Conservation (phyloP, 2,329 filamentous ascomycete species). For the Diaporthe batatas region DNA sequence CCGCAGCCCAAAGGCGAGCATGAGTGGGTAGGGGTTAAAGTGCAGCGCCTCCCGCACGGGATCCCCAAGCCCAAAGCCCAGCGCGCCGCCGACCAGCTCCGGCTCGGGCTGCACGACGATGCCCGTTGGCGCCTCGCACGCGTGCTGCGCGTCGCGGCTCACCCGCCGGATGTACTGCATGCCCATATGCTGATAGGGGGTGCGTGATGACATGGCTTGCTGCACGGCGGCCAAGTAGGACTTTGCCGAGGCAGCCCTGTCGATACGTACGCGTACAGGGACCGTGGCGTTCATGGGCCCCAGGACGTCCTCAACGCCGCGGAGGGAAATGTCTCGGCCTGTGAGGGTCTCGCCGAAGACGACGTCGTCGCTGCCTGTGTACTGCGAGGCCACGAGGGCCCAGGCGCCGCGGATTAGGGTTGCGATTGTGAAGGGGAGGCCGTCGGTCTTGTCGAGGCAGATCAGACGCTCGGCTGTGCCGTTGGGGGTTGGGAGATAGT, state of each 20-base stretch:
- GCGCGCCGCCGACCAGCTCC: slow-evolving; percentile 37
- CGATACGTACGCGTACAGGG: slow-evolving; percentile 58
- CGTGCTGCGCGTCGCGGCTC: slow-evolving; percentile 53
- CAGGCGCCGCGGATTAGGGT: slow-evolving; percentile 62
- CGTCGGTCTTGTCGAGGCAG: slow-evolving; percentile 43
- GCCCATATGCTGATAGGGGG: slow-evolving; percentile 62
- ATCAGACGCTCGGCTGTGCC: slow-evolving; percentile 48
- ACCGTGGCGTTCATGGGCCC: slow-evolving; percentile 62
- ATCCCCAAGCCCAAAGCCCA: slow-evolving; percentile 43
- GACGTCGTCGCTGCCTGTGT: slow-evolving; percentile 65
- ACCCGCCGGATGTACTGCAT: slow-evolving; percentile 62
- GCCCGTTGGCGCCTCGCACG: slow-evolving; percentile 48
- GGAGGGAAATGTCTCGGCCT: slow-evolving; percentile 64
- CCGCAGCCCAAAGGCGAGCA: slow-evolving; percentile 60
- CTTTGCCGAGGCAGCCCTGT: slow-evolving; percentile 45
- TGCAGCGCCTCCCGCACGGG: slow-evolving; percentile 48
- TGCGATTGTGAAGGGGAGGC: slow-evolving; percentile 41
- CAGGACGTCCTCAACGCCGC: slow-evolving; percentile 66
- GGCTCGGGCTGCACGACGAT: slow-evolving; percentile 53
- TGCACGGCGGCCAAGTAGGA: slow-evolving; percentile 43
- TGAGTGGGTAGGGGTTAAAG: slow-evolving; percentile 63
- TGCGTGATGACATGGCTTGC: slow-evolving; percentile 52
- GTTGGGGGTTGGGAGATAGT: slow-evolving; percentile 59
- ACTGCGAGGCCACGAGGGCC: slow-evolving; percentile 67
- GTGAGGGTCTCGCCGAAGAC: slow-evolving; percentile 72